Conservation (phyloP, 78 protist genomes). For the Dictyostelium brefeldianum region DNA sequence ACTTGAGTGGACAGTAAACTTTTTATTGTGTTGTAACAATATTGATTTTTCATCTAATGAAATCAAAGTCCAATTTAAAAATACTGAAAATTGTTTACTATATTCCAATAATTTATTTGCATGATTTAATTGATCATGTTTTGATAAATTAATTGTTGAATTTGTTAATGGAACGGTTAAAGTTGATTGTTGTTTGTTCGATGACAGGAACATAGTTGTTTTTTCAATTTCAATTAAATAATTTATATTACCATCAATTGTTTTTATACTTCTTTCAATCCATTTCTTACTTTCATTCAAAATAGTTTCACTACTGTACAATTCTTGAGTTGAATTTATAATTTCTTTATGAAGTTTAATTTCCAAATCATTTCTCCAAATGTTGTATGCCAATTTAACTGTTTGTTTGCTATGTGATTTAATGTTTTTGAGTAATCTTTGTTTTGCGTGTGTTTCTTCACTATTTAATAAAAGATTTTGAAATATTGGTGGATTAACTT, state of each 20-base stretch:
- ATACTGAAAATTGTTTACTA: not conserved
- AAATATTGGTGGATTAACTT: constrained; percentile 67
- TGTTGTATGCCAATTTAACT: not conserved
- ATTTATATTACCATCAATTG: constrained; percentile 2
- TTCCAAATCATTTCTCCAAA: constrained; percentile 69
- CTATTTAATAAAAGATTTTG: constrained; percentile 31
- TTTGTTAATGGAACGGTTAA: not conserved
- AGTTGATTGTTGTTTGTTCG: not conserved
- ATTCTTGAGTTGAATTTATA: not conserved
- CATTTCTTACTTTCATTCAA: constrained; percentile 15
- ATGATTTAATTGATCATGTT: too few relatives aligned
- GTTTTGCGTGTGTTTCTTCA: constrained; percentile 48
- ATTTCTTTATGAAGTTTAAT: constrained; percentile 11
- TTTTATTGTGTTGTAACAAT: not conserved
- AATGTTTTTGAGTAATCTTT: constrained; percentile 55
- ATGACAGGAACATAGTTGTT: not conserved
- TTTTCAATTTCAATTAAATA: constrained; percentile 1
- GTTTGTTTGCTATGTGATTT: constrained; percentile 26
- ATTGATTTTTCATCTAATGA: not conserved
- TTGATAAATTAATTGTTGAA: too few relatives aligned
- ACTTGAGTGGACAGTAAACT: not conserved
- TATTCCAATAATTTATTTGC: not conserved
- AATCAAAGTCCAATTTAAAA: constrained; percentile 32
- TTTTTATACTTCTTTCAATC: not conserved
- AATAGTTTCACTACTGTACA: not conserved